Percentiles rank a stretch among this genome's conserved stretches.
phyloP scores from a whole-genome alignment of 2,329 filamentous ascomycete genomes.

The Aspergillus sp. region DNA sequence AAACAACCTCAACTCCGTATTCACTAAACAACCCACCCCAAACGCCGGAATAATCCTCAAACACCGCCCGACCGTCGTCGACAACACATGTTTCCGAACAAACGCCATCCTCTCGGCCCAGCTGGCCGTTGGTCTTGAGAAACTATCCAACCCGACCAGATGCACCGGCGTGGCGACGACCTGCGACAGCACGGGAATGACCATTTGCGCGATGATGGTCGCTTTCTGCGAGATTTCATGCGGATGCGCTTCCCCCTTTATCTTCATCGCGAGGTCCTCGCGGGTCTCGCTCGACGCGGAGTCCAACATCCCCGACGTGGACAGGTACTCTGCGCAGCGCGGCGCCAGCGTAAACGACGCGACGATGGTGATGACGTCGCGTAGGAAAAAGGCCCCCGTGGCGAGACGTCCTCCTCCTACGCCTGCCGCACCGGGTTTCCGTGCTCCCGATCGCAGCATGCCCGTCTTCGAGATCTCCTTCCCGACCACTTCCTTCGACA shows the following conservation, averaged over 20 bases:
- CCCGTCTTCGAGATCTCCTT: not conserved
- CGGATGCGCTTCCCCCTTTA: not conserved
- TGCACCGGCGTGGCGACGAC: slow-evolving; percentile 78
- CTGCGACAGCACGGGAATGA: slow-evolving; percentile 74
- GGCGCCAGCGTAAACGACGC: slow-evolving; percentile 32
- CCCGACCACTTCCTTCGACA: not conserved
- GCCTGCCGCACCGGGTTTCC: not conserved
- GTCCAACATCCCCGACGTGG: slow-evolving; percentile 23
- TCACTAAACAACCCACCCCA: slow-evolving; percentile 71
- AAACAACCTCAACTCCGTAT: not conserved
- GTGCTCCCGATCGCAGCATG: not conserved
- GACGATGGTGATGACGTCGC: slow-evolving; percentile 85
- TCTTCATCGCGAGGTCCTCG: slow-evolving; percentile 2
- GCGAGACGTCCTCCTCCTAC: slow-evolving; percentile 4
- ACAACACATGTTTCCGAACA: slow-evolving; percentile 68
- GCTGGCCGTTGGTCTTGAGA: not conserved
- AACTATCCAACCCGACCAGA: slow-evolving; percentile 75
- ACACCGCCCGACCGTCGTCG: slow-evolving; percentile 68
- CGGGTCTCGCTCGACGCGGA: slow-evolving; percentile 19
- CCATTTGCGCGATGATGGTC: slow-evolving; percentile 61
- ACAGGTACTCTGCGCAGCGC: slow-evolving; percentile 13
- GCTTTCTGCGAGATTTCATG: not conserved
- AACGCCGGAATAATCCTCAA: slow-evolving; percentile 82
- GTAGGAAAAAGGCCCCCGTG: slow-evolving; percentile 65
- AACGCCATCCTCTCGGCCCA: slow-evolving; percentile 55